phyloP scores from a whole-genome alignment of 2,329 filamentous ascomycete genomes.

The Clonostachys byssicola region DNA sequence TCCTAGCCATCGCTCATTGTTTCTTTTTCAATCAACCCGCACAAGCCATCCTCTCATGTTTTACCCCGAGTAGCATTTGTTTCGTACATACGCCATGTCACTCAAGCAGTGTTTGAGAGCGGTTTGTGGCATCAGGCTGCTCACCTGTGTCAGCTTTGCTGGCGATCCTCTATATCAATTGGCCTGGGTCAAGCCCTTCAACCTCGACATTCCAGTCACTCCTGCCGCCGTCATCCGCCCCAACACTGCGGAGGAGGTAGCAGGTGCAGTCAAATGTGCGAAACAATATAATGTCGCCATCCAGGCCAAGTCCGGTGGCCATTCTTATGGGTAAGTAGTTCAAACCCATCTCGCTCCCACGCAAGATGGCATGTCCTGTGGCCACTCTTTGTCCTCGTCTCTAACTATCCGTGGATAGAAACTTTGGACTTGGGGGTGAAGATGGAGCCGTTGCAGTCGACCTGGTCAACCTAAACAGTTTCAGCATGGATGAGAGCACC shows the following conservation, averaged over 20 bases:
- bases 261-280: slow-evolving; percentile 55
- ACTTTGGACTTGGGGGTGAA: slow-evolving; percentile 41
- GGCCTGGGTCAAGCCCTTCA: slow-evolving; percentile 48
- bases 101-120: slow-evolving; percentile 38
- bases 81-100: slow-evolving; percentile 1
- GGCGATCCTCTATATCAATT: slow-evolving; percentile 35
- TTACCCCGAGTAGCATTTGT: too few relatives aligned
- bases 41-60: too few relatives aligned
- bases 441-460: slow-evolving; percentile 51
- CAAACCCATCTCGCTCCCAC: not conserved
- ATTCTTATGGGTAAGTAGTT: slow-evolving; percentile 53
- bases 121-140: slow-evolving; percentile 36
- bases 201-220: slow-evolving; percentile 41
- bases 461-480: slow-evolving; percentile 45
- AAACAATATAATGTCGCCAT: slow-evolving; percentile 43
- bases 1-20: not conserved
- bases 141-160: slow-evolving; percentile 41
- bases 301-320: slow-evolving; percentile 59
- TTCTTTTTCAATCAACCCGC: too few relatives aligned
- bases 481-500: slow-evolving; percentile 45
- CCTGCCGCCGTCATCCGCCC: slow-evolving; percentile 56
- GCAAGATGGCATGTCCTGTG: not conserved
- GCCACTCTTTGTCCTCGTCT: not conserved
- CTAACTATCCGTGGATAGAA: slow-evolving; percentile 13
- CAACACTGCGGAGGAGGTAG: slow-evolving; percentile 45